Evolutionary conservation across 2,329 filamentous ascomycete genomes (phyloP), one percentile per base, ranked within the genome.

Genomic region (Alternaria longipes): DNA sequence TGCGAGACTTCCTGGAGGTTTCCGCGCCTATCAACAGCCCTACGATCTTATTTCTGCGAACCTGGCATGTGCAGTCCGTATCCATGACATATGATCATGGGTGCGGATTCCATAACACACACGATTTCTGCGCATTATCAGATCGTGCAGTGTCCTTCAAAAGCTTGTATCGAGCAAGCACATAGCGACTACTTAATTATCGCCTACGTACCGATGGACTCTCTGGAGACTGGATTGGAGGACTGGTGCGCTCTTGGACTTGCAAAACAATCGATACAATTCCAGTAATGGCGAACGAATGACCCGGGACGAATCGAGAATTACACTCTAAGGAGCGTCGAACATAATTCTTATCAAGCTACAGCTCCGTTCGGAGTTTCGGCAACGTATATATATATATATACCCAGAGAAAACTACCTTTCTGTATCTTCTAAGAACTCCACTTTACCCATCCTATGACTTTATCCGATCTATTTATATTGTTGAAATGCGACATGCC

Each of bases 401-500:
- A 36, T 50, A 38, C 30, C 46, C 46, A 36, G 32, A 38, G 22
- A 50, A 38, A 34, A 26, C 9, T 26, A 26, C 5, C 6, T 36
- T 38, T 18, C 20, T 18, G 16, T 18, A 8, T 46, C 16, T 46
- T n/a, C 18, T 4, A n/a, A 30, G 8, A 18, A 8, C 6, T 28
- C n/a, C 14, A 3, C 14, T n/a, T 18, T 30, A 7, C 5, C 26
- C 26, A 46, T 30, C 9, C 14, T 8, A 30, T 18, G 8, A 18
- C 9, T 12, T 5, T 12, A 30, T 8, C 24, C 8, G 12, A 5
- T 30, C 41, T 47, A 62, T 24, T 56, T 59, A 12, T 58, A 49
- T 56, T 59, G 32, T 52, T 59, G 40, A 45, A 77, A 73, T 5
- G 54, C 65, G 8, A 75, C 71, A 68, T 78, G 74, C 53, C 67